Percentiles rank a stretch among this genome's conserved stretches.
These are phyloP conservation scores for Lumnitzera littorea DNA, from an alignment of 345 rosid species.

Conservation along the genomic window DNA sequence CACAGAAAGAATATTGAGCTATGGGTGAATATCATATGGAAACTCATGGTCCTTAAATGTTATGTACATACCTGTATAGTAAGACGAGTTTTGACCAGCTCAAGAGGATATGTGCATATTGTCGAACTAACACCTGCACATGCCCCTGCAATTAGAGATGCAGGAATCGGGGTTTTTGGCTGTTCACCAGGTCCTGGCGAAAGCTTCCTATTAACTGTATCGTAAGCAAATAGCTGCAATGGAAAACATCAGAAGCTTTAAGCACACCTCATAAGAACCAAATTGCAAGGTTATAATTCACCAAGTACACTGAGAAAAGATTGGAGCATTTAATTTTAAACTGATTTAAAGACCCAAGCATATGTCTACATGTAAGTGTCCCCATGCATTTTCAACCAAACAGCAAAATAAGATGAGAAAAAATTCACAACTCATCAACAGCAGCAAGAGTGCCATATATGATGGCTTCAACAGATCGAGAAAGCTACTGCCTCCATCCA, in stretches of 20 bases:
- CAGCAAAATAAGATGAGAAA: too few species aligned
- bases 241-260: background rate
- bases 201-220: conserved; percentile 72
- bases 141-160: conserved; percentile 91
- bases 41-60: background rate
- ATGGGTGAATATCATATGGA: background rate
- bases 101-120: conserved; percentile 86
- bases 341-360: too few species aligned
- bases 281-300: too few species aligned
- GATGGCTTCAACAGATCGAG: too few species aligned
- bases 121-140: conserved; percentile 99
- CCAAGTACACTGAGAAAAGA: too few species aligned
- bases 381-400: too few species aligned
- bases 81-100: conserved; percentile 83
- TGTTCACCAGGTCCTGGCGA: conserved; percentile 64
- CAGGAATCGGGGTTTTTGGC: conserved; percentile 59
- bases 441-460: too few species aligned
- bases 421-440: too few species aligned
- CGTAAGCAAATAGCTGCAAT: conserved; percentile 80
- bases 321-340: too few species aligned
- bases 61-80: conserved; percentile 60
- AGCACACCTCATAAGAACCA: background rate
- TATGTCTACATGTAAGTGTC: too few species aligned
- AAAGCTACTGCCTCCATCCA: too few species aligned
- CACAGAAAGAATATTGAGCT: background rate